Base-by-base conservation (phyloP, 2,329 filamentous ascomycete species). In the Trichoderma koningiopsis region DNA sequence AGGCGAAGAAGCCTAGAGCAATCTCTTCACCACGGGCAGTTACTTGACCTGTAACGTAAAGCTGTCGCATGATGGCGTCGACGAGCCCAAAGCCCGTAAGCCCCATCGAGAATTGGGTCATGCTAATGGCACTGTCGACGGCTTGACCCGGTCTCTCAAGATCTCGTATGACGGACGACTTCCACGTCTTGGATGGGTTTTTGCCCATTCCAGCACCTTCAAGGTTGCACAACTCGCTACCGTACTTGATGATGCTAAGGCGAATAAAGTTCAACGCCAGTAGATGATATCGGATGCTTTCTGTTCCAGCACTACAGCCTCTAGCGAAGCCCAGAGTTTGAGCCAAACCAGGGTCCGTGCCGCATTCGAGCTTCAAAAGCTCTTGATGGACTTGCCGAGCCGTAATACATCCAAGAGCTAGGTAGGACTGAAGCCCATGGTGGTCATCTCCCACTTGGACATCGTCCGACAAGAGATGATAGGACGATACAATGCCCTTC, bases 221-320 rank as follows among this genome's bases (percentile, higher is more conserved):
- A 1, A 90, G 78, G 14, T 82, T 80, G 76, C 93, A 95, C 4
- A 95, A 84, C 27, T 86, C 86, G 19, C 78, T 75, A 0, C 87
- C 86, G 71, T 92, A 93, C 74, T 94, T 94, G 37, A 85, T 84
- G 6, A 88, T 89, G 75, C 90, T 93, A 0, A 95, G 84, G 0
- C 91, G 85, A 89, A 95, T 93, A 75, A 94, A 95, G 74, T 95
- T 92, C 52, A 92, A 83, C 92, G 91, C 93, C 0, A 95, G 78
- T 0, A 96, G 82, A 75, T 95, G 91, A 68, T 92, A 90, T 0
- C 92, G 87, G 1, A 95, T 85, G 0, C 84, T 86, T 40, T 86
- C 86, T 0, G 91, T 93, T 0, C 92, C 91, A 35, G 88, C 86
- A 63, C 91, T 94, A 76, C 94, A 90, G 0, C 92, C 92, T 61